Conservation (phyloP, 2,329 filamentous ascomycete species). For the Curvularia eragrostidis region DNA sequence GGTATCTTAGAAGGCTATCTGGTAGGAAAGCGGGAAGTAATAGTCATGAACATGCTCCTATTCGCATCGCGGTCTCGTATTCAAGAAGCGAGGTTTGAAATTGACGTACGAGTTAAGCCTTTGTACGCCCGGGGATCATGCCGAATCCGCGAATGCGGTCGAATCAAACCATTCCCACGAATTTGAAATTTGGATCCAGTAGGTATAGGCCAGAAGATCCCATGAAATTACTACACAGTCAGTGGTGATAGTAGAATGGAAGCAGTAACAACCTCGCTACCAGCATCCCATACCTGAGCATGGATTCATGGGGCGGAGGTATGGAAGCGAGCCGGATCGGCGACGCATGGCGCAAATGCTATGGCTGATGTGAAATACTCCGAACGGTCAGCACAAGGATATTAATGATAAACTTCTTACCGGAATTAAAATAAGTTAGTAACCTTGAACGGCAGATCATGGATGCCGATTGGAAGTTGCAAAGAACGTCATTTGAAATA, state of each 20-base stretch:
- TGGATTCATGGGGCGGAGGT: neutral
- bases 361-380: neutral
- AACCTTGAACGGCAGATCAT: neutral
- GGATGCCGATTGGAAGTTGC: neutral
- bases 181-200: neutral
- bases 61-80: neutral
- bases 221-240: neutral
- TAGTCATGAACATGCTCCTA: neutral
- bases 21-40: neutral
- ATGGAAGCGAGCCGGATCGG: neutral
- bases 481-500: neutral
- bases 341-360: neutral
- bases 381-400: neutral
- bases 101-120: neutral
- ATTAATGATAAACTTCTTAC: neutral
- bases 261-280: neutral
- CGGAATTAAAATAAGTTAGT: neutral
- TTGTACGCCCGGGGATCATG: neutral
- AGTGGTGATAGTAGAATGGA: neutral
- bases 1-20: neutral
- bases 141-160: neutral
- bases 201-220: neutral
- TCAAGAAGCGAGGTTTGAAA: neutral
- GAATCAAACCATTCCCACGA: neutral
- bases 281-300: neutral